Conservation (phyloP, 768 basidiomycete species). For the Calocybe cyanea region DNA sequence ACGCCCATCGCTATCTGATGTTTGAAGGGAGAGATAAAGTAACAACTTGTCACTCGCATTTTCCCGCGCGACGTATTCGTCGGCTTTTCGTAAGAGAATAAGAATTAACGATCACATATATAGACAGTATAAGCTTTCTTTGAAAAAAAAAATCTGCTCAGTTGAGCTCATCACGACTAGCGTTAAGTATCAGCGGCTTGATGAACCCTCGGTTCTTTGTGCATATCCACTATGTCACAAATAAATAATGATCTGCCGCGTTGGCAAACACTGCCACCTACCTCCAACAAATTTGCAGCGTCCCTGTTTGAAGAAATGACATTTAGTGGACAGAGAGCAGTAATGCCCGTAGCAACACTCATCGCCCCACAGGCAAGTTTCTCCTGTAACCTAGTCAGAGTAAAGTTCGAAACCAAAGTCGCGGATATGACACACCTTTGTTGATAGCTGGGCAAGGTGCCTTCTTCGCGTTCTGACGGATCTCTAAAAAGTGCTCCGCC, state of each 20-base stretch:
- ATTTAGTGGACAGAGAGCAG: conserved; percentile 43
- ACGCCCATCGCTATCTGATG: conserved; percentile 12
- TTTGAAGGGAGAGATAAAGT: conserved; percentile 2
- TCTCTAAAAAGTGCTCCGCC: conserved; percentile 48
- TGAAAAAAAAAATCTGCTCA: not conserved
- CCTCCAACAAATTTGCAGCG: conserved; percentile 63
- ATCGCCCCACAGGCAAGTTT: conserved; percentile 55
- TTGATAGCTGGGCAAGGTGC: conserved; percentile 58
- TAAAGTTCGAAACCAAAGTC: conserved; percentile 5
- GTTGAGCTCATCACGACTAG: conserved; percentile 6
- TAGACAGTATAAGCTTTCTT: not conserved
- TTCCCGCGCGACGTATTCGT: conserved; percentile 30
- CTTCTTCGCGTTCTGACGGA: conserved; percentile 55
- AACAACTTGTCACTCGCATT: conserved; percentile 19
- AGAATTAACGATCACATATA: not conserved
- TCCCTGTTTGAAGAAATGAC: conserved; percentile 47
- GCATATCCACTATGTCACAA: conserved; percentile 33
- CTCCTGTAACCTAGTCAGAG: conserved; percentile 33
- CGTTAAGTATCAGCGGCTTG: not conserved
- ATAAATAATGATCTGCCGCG: conserved; percentile 17
- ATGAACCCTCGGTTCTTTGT: conserved; percentile 29
- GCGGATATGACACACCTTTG: conserved; percentile 37
- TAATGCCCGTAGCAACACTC: conserved; percentile 52
- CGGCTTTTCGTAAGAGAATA: conserved; percentile 21
- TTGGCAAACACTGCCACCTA: conserved; percentile 20